Evolutionary conservation across 1,284 basidiomycete genomes (phyloP).

Genomic region (Inonotus hispidus): DNA sequence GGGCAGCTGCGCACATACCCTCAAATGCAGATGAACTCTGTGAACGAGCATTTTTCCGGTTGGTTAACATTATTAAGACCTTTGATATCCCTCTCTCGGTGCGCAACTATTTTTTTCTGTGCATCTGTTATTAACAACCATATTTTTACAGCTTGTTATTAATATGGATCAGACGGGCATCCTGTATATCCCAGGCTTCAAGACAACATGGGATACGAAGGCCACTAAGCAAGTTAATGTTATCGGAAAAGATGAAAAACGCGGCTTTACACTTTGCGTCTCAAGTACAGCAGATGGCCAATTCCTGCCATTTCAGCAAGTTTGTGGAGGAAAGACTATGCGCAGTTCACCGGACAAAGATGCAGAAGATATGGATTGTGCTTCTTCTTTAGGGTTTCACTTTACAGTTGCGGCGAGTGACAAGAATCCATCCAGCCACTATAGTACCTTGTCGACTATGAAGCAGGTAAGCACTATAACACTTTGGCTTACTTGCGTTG

Average conservation of each 20-base stretch:
- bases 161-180: slow-evolving; percentile 37
- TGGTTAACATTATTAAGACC: background rate
- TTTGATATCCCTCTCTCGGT: background rate
- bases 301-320: slow-evolving; percentile 30
- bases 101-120: slow-evolving; percentile 17
- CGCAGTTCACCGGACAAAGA: slow-evolving; percentile 22
- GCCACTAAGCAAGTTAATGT: slow-evolving; percentile 31
- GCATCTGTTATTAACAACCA: no score
- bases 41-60: background rate
- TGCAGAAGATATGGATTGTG: slow-evolving; percentile 22
- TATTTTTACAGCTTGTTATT: slow-evolving; percentile 19
- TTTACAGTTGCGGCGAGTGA: slow-evolving; percentile 26
- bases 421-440: slow-evolving; percentile 36
- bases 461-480: slow-evolving; percentile 17
- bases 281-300: slow-evolving; percentile 26
- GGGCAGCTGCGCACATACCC: background rate
- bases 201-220: slow-evolving; percentile 27
- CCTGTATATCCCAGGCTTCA: slow-evolving; percentile 25
- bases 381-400: slow-evolving; percentile 24
- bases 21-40: background rate
- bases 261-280: slow-evolving; percentile 31
- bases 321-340: slow-evolving; percentile 26
- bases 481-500: slow-evolving; percentile 33
- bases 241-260: slow-evolving; percentile 32
- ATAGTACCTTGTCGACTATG: slow-evolving; percentile 28